Base-by-base conservation (phyloP, 2,329 filamentous ascomycete genomes). In the Didymella lethalis region DNA sequence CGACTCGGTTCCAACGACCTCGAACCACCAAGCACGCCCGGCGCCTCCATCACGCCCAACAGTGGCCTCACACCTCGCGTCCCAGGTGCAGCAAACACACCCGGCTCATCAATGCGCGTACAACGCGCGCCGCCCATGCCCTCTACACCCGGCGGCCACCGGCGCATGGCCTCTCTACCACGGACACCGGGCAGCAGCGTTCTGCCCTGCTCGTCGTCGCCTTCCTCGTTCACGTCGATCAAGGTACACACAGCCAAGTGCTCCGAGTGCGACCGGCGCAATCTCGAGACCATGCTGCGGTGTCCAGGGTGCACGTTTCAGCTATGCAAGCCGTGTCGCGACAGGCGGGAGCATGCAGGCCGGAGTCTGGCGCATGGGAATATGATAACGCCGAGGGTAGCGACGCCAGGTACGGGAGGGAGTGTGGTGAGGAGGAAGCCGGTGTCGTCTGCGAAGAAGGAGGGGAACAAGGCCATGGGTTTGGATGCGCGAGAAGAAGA, bases 241-340 rank as follows among this genome's bases (percentile, higher is more conserved):
- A 62, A 40, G 0, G 70, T 76, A 7, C 75, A 75, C 45, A 77
- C 75, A 0, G 74, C 75, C n/a, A 77, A 77, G 50, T 77, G 75
- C 49, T 70, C 72, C 2, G 66, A 67, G 16, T 77, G 75, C 61
- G 74, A 77, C 47, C 47, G 63, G 41, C 71, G 75, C 14, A 77
- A 77, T 43, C 67, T 57, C 43, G 64, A 63, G 11, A 65, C 55
- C 1, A 73, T 77, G 68, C 63, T 66, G 2, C 72, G 74, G 20
- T 77, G 75, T 44, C 69, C 67, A 2, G 70, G 69, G 6, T 77
- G 75, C 52, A 74, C 71, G 3, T 76, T 70, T 36, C 71, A 77
- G 40, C 63, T 77, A 6, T 77, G 75, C 47, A 58, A 61, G 7
- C 62, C 65, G 3, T 77, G 75, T 34, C 70, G 64, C 44, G 48